Conservation (phyloP, 2,329 filamentous ascomycete species). For the Colletotrichum sp. region DNA sequence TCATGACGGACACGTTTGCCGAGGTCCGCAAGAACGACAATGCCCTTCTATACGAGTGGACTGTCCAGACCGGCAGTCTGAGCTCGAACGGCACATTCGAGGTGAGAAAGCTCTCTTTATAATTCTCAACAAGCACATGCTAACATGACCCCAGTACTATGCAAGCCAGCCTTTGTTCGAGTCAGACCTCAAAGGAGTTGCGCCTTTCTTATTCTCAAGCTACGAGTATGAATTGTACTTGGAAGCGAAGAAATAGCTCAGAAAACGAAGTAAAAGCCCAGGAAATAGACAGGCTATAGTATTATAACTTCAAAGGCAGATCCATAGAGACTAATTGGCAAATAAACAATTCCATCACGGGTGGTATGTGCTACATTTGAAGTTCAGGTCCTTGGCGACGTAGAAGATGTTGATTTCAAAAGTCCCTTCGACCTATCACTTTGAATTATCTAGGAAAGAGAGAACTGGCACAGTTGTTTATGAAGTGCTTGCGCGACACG, state of each 20-base stretch:
- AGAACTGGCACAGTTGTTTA: not conserved
- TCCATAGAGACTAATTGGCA: not conserved
- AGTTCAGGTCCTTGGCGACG: not conserved
- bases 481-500: not conserved
- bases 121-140: not conserved
- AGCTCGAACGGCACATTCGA: conserved; percentile 40
- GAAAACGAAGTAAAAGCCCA: too few species aligned
- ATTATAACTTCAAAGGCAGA: not conserved
- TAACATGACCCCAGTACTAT: conserved; percentile 22
- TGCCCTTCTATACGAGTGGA: conserved; percentile 40
- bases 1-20: conserved; percentile 50
- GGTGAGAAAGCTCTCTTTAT: conserved; percentile 33
- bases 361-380: not conserved
- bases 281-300: not conserved
- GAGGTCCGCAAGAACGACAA: conserved; percentile 46
- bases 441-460: not conserved
- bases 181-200: conserved; percentile 28
- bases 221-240: conserved; percentile 26
- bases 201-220: conserved; percentile 28
- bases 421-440: not conserved
- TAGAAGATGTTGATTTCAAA: not conserved
- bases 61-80: conserved; percentile 37
- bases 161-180: conserved; percentile 28
- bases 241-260: not conserved
- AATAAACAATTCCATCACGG: not conserved